phyloP scores from a whole-genome alignment of 1,284 basidiomycete genomes.

The Marasmius sp. region DNA sequence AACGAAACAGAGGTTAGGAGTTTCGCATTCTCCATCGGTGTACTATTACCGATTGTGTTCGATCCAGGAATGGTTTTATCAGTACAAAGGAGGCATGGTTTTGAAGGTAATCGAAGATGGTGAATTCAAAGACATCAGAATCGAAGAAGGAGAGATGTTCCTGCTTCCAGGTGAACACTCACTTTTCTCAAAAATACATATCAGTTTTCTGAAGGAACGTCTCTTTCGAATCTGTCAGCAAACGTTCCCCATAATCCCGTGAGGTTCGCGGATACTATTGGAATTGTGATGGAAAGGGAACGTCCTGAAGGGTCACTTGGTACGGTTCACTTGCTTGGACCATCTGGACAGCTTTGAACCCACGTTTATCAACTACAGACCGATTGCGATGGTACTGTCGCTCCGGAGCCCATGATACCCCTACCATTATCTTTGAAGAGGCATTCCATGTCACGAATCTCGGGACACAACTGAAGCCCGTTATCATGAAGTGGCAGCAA shows the following conservation, averaged over 20 bases:
- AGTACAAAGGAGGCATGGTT: slow-evolving; percentile 89
- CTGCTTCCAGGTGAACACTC: slow-evolving; percentile 74
- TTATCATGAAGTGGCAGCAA: slow-evolving; percentile 80
- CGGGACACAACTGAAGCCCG: slow-evolving; percentile 90
- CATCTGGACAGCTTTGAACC: neutral
- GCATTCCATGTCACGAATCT: slow-evolving; percentile 89
- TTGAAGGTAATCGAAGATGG: slow-evolving; percentile 86
- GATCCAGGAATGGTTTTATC: slow-evolving; percentile 93
- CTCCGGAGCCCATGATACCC: slow-evolving; percentile 61
- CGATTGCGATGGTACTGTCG: slow-evolving; percentile 94
- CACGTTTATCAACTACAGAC: slow-evolving; percentile 51
- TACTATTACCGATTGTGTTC: neutral
- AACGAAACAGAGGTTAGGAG: slow-evolving; percentile 81
- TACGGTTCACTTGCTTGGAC: slow-evolving; percentile 24
- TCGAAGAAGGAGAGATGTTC: slow-evolving; percentile 97
- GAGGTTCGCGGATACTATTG: slow-evolving; percentile 87
- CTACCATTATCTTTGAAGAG: slow-evolving; percentile 86
- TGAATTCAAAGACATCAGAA: slow-evolving; percentile 84
- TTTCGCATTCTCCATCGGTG: neutral
- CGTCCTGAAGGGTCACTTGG: slow-evolving; percentile 67
- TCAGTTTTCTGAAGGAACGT: neutral
- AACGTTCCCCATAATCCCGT: slow-evolving; percentile 97
- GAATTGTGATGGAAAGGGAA: slow-evolving; percentile 92
- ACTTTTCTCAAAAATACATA: neutral
- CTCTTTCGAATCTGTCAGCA: slow-evolving; percentile 41